These are phyloP conservation scores for Pseudocercospora fuligena DNA, from an alignment of 2,329 filamentous ascomycete genomes.

Conservation along the genomic window DNA sequence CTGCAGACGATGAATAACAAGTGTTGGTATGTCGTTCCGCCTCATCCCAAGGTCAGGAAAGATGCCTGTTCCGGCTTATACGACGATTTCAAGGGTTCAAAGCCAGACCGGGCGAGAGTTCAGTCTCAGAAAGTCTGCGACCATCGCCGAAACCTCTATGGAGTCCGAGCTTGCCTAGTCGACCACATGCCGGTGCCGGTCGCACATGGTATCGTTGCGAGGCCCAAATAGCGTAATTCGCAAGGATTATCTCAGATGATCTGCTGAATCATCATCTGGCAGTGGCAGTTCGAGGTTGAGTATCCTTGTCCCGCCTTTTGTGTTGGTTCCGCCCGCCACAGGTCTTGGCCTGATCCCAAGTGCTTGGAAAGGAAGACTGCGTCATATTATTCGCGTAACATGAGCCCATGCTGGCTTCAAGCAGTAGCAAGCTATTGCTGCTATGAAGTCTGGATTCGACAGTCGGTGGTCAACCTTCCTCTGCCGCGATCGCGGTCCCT, in stretches of 20 bases:
- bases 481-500: conserved; percentile 20
- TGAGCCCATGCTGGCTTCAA: neutral
- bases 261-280: neutral
- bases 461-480: conserved; percentile 10
- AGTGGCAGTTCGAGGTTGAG: neutral
- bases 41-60: neutral
- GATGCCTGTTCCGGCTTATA: conserved; percentile 1
- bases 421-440: neutral
- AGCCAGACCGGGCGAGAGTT: neutral
- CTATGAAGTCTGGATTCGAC: neutral
- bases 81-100: neutral
- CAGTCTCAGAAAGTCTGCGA: neutral
- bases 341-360: neutral
- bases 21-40: conserved; percentile 1
- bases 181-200: neutral
- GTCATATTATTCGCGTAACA: neutral
- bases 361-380: neutral
- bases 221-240: conserved; percentile 4
- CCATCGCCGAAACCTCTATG: neutral
- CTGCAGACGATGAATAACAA: neutral
- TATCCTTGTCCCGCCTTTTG: neutral
- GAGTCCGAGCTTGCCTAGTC: neutral
- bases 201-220: neutral
- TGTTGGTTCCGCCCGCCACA: neutral
- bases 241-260: neutral